Percentiles rank a stretch among this genome's conserved stretches.
phyloP scores from a whole-genome alignment of 108 stramenopile genomes.

The Nitzschia inconspicua region DNA sequence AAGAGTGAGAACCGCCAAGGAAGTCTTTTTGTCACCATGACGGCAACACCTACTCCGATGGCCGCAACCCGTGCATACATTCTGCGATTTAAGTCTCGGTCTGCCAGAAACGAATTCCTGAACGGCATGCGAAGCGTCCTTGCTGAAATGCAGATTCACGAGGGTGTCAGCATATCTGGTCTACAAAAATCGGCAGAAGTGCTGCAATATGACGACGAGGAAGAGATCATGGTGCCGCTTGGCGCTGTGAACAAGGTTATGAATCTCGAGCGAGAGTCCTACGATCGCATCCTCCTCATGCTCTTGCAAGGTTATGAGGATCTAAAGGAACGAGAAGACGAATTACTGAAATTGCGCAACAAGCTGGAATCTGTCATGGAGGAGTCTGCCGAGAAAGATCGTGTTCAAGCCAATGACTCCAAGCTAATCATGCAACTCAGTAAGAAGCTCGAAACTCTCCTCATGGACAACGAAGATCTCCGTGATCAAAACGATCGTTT shows the following conservation, averaged over 20 bases:
- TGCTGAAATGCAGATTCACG: slow-evolving; percentile 84
- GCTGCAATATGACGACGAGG: slow-evolving; percentile 42
- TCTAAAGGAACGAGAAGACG: slow-evolving; percentile 89
- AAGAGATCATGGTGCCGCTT: slow-evolving; percentile 80
- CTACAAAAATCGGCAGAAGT: slow-evolving; percentile 43
- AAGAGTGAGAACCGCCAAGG: slow-evolving; percentile 78
- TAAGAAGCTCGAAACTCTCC: slow-evolving; percentile 88
- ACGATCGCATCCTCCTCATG: slow-evolving; percentile 82
- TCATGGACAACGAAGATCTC: slow-evolving; percentile 92
- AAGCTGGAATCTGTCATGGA: slow-evolving; percentile 61
- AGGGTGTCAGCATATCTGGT: slow-evolving; percentile 81
- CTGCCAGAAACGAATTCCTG: slow-evolving; percentile 76
- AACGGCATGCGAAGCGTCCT: slow-evolving; percentile 73
- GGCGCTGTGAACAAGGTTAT: slow-evolving; percentile 79
- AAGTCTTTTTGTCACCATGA: slow-evolving; percentile 83
- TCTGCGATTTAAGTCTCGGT: slow-evolving; percentile 77
- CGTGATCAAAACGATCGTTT: slow-evolving; percentile 86
- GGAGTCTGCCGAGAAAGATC: slow-evolving; percentile 79
- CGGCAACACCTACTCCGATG: slow-evolving; percentile 78
- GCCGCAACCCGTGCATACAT: slow-evolving; percentile 77
- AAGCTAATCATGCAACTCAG: slow-evolving; percentile 91
- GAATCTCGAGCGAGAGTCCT: slow-evolving; percentile 80
- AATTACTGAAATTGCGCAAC: slow-evolving; percentile 59
- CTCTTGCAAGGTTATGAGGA: slow-evolving; percentile 80
- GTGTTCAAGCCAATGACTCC: slow-evolving; percentile 87